Percentiles rank a stretch among this genome's conserved stretches.
Conservation (phyloP, 2,329 filamentous ascomycete genomes). For the Arachnopeziza araneosa region DNA sequence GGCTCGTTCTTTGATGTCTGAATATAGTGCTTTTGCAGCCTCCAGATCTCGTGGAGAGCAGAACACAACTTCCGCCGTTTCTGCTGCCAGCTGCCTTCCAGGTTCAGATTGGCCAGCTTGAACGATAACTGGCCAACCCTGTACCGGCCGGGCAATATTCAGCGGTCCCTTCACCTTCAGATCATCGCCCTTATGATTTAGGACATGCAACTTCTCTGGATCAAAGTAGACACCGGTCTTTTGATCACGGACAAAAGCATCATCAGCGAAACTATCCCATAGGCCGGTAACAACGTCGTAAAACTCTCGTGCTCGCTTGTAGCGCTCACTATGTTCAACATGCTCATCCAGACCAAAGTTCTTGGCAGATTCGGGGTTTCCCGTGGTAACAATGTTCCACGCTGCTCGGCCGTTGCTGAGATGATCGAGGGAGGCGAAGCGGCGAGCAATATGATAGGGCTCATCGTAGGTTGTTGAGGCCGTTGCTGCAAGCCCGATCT, state of each 20-base stretch:
- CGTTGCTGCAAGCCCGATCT: constrained; percentile 60
- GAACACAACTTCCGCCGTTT: constrained; percentile 66
- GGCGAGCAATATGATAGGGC: constrained; percentile 59
- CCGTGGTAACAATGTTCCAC: constrained; percentile 50
- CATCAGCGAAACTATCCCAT: constrained; percentile 62
- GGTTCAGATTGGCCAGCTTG: constrained; percentile 63
- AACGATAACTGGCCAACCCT: constrained; percentile 61
- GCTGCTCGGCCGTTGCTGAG: constrained; percentile 59
- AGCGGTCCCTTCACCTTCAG: constrained; percentile 58
- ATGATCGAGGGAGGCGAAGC: constrained; percentile 61
- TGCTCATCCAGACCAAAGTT: constrained; percentile 39
- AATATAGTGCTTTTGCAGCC: constrained; percentile 42
- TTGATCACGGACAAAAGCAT: constrained; percentile 57
- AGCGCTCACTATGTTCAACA: constrained; percentile 55
- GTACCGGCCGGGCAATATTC: constrained; percentile 57
- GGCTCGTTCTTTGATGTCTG: constrained; percentile 45
- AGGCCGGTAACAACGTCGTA: constrained; percentile 60
- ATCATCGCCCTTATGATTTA: constrained; percentile 59
- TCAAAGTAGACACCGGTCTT: constrained; percentile 53
- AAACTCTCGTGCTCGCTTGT: constrained; percentile 57
- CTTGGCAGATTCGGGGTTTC: constrained; percentile 48
- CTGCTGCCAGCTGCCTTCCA: constrained; percentile 60
- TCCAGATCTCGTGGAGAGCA: constrained; percentile 33
- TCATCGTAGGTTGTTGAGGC: constrained; percentile 62
- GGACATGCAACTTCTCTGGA: constrained; percentile 51